Base-by-base conservation (phyloP, 371 early-diverging fungal species). In the Rhizopus arrhizus region DNA sequence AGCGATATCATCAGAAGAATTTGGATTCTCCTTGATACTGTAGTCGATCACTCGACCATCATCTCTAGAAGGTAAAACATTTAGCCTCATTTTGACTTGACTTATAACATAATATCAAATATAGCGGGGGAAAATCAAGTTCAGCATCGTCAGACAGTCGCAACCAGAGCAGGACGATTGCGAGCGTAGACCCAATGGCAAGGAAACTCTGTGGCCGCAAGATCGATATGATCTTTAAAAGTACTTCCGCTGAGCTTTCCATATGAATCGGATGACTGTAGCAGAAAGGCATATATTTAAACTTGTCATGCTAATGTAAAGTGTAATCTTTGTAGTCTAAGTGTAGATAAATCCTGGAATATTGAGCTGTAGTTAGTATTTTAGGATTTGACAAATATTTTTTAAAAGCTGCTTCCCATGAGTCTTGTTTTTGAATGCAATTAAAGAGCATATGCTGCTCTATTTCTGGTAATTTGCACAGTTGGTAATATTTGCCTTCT, bases 191-290 rank as follows among this genome's bases (percentile, higher is more conserved):
- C 48, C 15, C 22, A 47, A 47, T 36, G 36, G 36, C 36, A 36
- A 36, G 36, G 36, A 36, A 36, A 36, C 11, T 36, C 9, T 56
- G 36, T 56, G 56, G 46, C 36, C 56, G 46, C 36, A 56, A 56
- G 46, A 45, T 56, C 33, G 56, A 56, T 56, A 45, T 56, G 56
- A 43, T 46, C 46, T 56, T 56, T 36, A 56, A 56, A 2, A 36
- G 36, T 36, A 11, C 29, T 47, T 47, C 48, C 28, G 48, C 48
- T 47, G 48, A 47, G 22, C 22, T 22, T 22, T 22, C n/a, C n/a
- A n/a, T n/a, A n/a, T n/a, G n/a, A n/a, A n/a, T n/a, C n/a, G n/a
- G n/a, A n/a, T n/a, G n/a, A n/a, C n/a, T n/a, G n/a, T n/a, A n/a
- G n/a, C n/a, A n/a, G n/a, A n/a, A n/a, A n/a, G n/a, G n/a, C n/a